Percentiles rank a stretch among this genome's conserved stretches.
phyloP scores from a whole-genome alignment of 2,329 filamentous ascomycete species.

The Aspergillus neoniger region DNA sequence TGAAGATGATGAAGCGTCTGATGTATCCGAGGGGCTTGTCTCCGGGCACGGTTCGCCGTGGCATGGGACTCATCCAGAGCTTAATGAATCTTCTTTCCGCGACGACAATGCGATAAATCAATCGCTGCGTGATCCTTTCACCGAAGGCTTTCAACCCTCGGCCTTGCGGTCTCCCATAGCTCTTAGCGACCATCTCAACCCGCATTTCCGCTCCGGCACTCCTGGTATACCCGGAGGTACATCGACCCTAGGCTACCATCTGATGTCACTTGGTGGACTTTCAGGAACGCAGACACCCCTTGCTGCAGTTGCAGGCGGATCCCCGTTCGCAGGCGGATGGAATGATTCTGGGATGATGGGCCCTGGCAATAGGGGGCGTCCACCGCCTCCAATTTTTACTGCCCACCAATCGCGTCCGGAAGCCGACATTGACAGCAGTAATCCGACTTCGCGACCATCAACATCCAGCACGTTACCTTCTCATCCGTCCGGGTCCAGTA shows the following conservation, averaged over 20 bases:
- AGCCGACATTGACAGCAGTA: slow-evolving; percentile 38
- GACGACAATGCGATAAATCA: slow-evolving; percentile 33
- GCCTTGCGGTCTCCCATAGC: slow-evolving; percentile 39
- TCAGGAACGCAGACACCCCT: slow-evolving; percentile 53
- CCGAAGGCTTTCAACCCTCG: slow-evolving; percentile 33
- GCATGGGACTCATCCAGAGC: slow-evolving; percentile 23
- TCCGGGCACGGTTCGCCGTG: slow-evolving; percentile 28
- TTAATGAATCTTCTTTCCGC: slow-evolving; percentile 32
- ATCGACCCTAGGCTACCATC: slow-evolving; percentile 52
- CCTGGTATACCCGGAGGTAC: slow-evolving; percentile 52
- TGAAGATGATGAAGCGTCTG: slow-evolving; percentile 52
- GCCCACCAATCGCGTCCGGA: slow-evolving; percentile 32
- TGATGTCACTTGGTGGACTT: slow-evolving; percentile 50
- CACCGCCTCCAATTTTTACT: slow-evolving; percentile 16
- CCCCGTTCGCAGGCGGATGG: slow-evolving; percentile 43
- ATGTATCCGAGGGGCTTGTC: slow-evolving; percentile 38
- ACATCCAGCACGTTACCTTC: slow-evolving; percentile 43
- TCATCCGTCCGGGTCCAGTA: slow-evolving; percentile 34
- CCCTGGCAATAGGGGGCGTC: slow-evolving; percentile 19
- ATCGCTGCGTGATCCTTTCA: slow-evolving; percentile 32
- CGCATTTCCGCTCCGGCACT: slow-evolving; percentile 47
- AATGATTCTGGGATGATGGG: slow-evolving; percentile 31
- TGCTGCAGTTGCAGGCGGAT: slow-evolving; percentile 48
- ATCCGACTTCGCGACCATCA: slow-evolving; percentile 45
- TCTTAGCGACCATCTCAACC: slow-evolving; percentile 42